Conservation (phyloP, 2,329 filamentous ascomycete genomes). For the Stemphylium vesicarium region DNA sequence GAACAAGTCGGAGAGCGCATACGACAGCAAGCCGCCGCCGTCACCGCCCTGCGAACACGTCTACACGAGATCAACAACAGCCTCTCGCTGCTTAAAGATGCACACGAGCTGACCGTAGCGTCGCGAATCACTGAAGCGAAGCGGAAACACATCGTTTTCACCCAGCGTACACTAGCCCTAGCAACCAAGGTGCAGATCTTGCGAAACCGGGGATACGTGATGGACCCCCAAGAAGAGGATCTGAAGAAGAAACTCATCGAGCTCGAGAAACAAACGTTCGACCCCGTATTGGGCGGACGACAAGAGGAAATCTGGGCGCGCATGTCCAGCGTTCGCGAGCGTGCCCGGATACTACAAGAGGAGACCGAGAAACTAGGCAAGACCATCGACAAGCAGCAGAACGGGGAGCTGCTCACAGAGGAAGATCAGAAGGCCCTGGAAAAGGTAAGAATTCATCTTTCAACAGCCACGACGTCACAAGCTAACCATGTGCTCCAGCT, state of each 20-base stretch:
- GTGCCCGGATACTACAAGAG: conserved; percentile 73
- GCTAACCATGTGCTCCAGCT: conserved; percentile 59
- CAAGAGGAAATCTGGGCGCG: conserved; percentile 88
- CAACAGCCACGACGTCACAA: neutral
- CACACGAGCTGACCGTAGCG: conserved; percentile 77
- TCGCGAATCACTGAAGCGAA: conserved; percentile 75
- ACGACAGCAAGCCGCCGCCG: conserved; percentile 71
- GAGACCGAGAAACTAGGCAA: conserved; percentile 73
- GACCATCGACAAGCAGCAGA: conserved; percentile 54
- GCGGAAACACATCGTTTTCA: conserved; percentile 73
- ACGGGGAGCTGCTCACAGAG: conserved; percentile 63
- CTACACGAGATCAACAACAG: conserved; percentile 81
- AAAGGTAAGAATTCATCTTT: conserved; percentile 62
- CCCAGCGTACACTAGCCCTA: conserved; percentile 74
- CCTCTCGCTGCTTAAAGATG: conserved; percentile 73
- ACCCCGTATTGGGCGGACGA: conserved; percentile 75
- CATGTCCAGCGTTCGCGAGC: conserved; percentile 75
- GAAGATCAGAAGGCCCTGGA: conserved; percentile 75
- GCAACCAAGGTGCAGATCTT: conserved; percentile 82
- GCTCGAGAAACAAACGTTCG: conserved; percentile 73
- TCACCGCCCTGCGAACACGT: conserved; percentile 72
- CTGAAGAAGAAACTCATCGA: conserved; percentile 73
- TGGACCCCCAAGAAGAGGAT: conserved; percentile 80
- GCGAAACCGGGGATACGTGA: conserved; percentile 79
- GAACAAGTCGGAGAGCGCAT: conserved; percentile 73